Base-by-base conservation (phyloP, 176 grass and related monocot species). In the Themeda triandra region DNA sequence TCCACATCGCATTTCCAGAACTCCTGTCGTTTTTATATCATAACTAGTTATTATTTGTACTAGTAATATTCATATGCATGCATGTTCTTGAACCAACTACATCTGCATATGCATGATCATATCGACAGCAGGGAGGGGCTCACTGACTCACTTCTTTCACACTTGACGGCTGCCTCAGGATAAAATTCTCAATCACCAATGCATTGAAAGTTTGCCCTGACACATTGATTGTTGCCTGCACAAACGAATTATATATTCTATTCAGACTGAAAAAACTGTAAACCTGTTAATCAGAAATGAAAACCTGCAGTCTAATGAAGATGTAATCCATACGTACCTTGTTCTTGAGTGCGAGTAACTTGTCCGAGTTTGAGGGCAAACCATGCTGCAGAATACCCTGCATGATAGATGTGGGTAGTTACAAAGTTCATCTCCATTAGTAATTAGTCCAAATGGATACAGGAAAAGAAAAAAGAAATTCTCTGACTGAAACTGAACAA, bases 311-410 rank as follows among this genome's bases (percentile, higher is more conserved):
- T 12, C 39, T n/a, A n/a, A n/a, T 33, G 3, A 51, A 51, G 48
- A 51, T 4, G 48, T 51, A 49, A 48, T 48, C 45, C 45, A 48
- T 33, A 33, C 4, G 14, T 6, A 51, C 94, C 93, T 89, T 89
- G 29, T 92, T 96, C 75, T 91, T 88, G 13, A 96, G 63, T 37
- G 78, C 87, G 35, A 89, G 86, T 25, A 92, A 9, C 53, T 90
- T 94, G 35, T 99, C 96, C 31, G 89, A 88, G 86, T 91, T 92
- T 36, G 91, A 92, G 23, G 96, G 96, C 84, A 94, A 66, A 15
- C 96, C 93, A 23, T 92, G 82, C 71, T 99, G 93, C 58, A 99
- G 21, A 80, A 96, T 94, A 37, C 91, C 91, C 95, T 98, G 88
- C 78, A 45, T 25, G 0, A 15, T 64, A 33, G n/a, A n/a, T n/a